Evolutionary conservation across 768 basidiomycete genomes (phyloP), one percentile per base, ranked within the genome.

Genomic region (Gyrodon lividus): DNA sequence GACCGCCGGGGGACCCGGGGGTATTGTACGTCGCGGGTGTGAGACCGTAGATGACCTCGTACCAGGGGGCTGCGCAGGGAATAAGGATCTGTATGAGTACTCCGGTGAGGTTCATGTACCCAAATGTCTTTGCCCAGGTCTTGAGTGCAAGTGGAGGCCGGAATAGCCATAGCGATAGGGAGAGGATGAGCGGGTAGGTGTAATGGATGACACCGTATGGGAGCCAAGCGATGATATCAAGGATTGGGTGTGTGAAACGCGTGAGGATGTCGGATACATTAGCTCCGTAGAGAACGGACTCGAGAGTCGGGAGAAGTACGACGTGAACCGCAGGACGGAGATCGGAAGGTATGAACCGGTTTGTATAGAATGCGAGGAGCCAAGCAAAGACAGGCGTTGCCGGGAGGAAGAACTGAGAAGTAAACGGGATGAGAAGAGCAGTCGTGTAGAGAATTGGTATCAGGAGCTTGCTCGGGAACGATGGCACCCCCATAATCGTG

Each of bases 181-280:
- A 92, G 43, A 98, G 82, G 53, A 96, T 72, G 69, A 97, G 89
- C 0, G 97, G 97, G 52, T 89, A 67, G 39, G 77, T 76, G 70
- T 96, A 99, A 70, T 99, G 97, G 16, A 84, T 76, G 42, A 98
- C 81, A n/a, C 97, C 97, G 61, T 99, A 99, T 0, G 97, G 95
- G 1, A 98, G 65, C 97, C 96, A 98, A 0, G 96, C 95, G 38
- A 97, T 63, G 61, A 98, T 81, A 67, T 98, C 96, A 54, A 99
- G 83, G 38, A 92, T 59, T 14, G 94, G 90, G 64, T 96, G 92
- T 9, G 96, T 98, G 71, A 84, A 95, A 16, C 93, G 82, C 20
- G 96, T 98, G 53, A 98, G 85, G 67, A 98, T 87, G 71, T 98
- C 95, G 31, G 92, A 96, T 51, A 98, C 93, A 71, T 98, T 98